These are phyloP conservation scores for Flaveria robusta DNA, from an alignment of 129 eudicot genomes.

Conservation along the genomic window DNA sequence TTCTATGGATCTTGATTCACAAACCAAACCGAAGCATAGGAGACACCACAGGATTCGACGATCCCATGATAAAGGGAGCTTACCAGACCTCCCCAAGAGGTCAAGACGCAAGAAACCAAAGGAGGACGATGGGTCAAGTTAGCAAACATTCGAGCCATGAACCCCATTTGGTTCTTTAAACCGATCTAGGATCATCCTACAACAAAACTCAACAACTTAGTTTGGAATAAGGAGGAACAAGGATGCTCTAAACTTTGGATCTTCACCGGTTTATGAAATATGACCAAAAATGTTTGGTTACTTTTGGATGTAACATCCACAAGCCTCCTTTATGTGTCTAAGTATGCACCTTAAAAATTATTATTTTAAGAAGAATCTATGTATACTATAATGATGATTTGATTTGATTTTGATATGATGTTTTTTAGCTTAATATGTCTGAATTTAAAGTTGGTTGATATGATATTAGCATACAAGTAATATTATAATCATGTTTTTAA, in stretches of 20 bases:
- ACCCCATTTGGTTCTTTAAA: constrained; percentile 8
- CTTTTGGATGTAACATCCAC: not conserved
- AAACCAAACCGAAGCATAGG: constrained; percentile 29
- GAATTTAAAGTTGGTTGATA: no score
- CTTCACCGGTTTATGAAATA: constrained; percentile 9
- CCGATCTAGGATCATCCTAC: constrained; percentile 25
- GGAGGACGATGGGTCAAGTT: constrained; percentile 38
- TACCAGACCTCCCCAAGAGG: constrained; percentile 36
- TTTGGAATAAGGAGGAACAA: not conserved
- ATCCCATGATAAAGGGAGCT: constrained; percentile 24
- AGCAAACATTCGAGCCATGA: constrained; percentile 15
- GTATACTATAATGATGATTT: not conserved
- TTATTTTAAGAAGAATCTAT: constrained; percentile 25
- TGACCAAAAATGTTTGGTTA: constrained; percentile 11
- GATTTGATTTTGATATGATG: no score
- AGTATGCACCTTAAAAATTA: constrained; percentile 7
- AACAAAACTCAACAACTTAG: constrained; percentile 23
- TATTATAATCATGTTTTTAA: no score
- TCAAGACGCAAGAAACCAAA: constrained; percentile 29
- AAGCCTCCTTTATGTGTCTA: not conserved
- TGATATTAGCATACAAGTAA: no score
- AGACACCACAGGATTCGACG: constrained; percentile 24
- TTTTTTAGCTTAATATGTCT: no score
- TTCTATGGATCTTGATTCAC: constrained; percentile 26
- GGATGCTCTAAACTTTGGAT: constrained; percentile 13